Percentiles rank a stretch among this genome's conserved stretches.
phyloP scores from a whole-genome alignment of 371 early-diverging fungal genomes.

The Mortierella sp. region DNA sequence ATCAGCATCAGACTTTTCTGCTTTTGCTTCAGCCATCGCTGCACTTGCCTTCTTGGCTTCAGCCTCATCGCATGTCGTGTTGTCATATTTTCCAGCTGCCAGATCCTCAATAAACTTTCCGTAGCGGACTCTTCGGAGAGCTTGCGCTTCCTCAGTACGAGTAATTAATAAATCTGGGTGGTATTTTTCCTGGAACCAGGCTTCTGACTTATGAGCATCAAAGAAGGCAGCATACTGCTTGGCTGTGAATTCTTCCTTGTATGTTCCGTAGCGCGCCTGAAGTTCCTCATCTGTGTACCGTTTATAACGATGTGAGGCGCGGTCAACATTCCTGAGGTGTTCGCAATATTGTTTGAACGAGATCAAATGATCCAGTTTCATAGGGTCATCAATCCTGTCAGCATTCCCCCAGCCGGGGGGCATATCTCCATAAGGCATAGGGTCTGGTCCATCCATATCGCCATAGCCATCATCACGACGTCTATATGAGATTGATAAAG shows the following conservation, averaged over 20 bases:
- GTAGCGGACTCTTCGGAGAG: constrained; percentile 68
- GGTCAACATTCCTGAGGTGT: constrained; percentile 66
- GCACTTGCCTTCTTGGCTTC: constrained; percentile 57
- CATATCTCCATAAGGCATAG: constrained; percentile 31
- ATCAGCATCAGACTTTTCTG: constrained; percentile 38
- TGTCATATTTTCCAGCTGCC: constrained; percentile 80
- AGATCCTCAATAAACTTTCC: constrained; percentile 74
- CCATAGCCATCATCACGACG: constrained; percentile 49
- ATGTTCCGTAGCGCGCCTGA: constrained; percentile 80
- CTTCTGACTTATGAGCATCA: constrained; percentile 82
- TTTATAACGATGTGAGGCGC: constrained; percentile 57
- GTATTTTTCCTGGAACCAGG: constrained; percentile 95
- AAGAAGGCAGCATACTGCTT: constrained; percentile 81
- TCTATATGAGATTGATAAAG: neutral
- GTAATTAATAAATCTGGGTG: constrained; percentile 75
- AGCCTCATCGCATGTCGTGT: constrained; percentile 72
- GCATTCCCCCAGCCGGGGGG: constrained; percentile 37
- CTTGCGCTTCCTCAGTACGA: constrained; percentile 68
- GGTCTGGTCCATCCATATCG: constrained; percentile 46
- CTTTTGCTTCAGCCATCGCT: constrained; percentile 33
- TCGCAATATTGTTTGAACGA: constrained; percentile 86
- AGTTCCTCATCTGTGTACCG: constrained; percentile 85
- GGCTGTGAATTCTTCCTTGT: constrained; percentile 81
- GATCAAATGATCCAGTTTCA: constrained; percentile 82
- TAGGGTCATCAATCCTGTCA: constrained; percentile 72